Evolutionary conservation across 495 filamentous ascomycete genomes (phyloP).

Genomic region (Xylaria acuta): DNA sequence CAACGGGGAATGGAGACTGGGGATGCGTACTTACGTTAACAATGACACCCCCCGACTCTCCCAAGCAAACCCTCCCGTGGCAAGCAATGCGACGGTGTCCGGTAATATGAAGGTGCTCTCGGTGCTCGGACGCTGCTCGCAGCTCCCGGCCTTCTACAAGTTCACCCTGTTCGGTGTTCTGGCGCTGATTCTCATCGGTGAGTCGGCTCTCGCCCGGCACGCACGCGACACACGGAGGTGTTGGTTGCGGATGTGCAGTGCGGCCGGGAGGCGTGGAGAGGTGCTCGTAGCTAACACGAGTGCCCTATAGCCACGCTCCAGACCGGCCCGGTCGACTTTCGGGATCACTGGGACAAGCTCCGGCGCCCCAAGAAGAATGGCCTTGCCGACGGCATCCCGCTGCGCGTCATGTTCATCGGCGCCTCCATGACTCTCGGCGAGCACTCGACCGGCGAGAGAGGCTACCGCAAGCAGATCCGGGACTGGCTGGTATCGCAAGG

Average conservation of each 20-base stretch:
- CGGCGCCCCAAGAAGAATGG: conserved; percentile 22
- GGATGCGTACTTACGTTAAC: background rate
- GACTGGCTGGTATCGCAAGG: conserved; percentile 45
- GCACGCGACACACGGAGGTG: background rate
- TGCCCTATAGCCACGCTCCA: conserved; percentile 20
- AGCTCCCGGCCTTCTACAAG: conserved; percentile 27
- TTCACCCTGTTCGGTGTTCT: conserved; percentile 22
- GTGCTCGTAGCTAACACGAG: background rate
- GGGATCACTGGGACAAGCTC: conserved; percentile 26
- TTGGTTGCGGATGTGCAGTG: background rate
- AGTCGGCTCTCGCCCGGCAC: background rate
- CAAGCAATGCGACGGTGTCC: conserved; percentile 21
- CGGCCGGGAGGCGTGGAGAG: background rate
- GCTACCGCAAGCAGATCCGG: conserved; percentile 57
- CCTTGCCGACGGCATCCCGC: conserved; percentile 41
- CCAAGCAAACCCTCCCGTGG: background rate
- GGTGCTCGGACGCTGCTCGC: conserved; percentile 27
- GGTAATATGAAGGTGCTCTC: conserved; percentile 26
- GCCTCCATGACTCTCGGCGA: conserved; percentile 65
- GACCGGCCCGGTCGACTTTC: conserved; percentile 28
- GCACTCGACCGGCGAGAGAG: conserved; percentile 56
- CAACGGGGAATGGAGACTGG: background rate
- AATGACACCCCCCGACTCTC: conserved; percentile 9
- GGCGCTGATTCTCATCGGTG: conserved; percentile 20
- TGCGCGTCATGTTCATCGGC: conserved; percentile 62